These are phyloP conservation scores for Drechslerella stenobrocha DNA, from an alignment of 2,329 filamentous ascomycete genomes.

Conservation along the genomic window DNA sequence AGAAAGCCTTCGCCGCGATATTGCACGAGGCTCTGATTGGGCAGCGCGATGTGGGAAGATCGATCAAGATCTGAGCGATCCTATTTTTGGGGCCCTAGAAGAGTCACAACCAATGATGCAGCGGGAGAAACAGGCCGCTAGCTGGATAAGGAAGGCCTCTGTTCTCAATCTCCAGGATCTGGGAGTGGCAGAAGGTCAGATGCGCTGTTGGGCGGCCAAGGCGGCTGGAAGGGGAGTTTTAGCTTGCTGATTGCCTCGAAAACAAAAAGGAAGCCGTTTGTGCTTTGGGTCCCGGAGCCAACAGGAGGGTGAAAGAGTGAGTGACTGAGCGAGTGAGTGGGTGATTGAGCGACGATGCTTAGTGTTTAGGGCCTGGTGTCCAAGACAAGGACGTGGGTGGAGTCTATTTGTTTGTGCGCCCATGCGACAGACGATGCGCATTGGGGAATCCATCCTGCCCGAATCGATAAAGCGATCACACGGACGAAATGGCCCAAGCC, in stretches of 20 bases:
- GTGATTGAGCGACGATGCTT: too few relatives aligned
- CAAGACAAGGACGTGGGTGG: neutral
- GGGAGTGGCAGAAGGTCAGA: slow-evolving; percentile 36
- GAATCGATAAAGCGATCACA: slow-evolving; percentile 2
- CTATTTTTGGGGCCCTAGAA: slow-evolving; percentile 46
- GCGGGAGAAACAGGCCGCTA: slow-evolving; percentile 37
- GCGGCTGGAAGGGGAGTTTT: slow-evolving; percentile 30
- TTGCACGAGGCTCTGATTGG: slow-evolving; percentile 24
- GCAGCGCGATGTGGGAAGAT: slow-evolving; percentile 29
- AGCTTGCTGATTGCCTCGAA: slow-evolving; percentile 21
- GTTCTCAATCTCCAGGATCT: slow-evolving; percentile 23
- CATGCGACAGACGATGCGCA: neutral
- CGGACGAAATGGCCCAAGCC: slow-evolving; percentile 2
- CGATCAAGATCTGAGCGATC: slow-evolving; percentile 45
- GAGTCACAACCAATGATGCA: slow-evolving; percentile 32
- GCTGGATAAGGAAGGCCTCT: slow-evolving; percentile 22
- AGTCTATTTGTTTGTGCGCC: neutral
- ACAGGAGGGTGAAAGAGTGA: too few relatives aligned
- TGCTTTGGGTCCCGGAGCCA: too few relatives aligned
- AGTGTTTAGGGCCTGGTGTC: too few relatives aligned
- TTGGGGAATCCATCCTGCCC: neutral
- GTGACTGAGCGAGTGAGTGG: too few relatives aligned
- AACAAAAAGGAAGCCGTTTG: too few relatives aligned
- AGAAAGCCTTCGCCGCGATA: slow-evolving; percentile 8
- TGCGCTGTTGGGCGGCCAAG: slow-evolving; percentile 9